Percentiles rank a stretch among this genome's conserved stretches.
Conservation (phyloP, 495 filamentous ascomycete genomes). For the Aspergillus taichungensis region DNA sequence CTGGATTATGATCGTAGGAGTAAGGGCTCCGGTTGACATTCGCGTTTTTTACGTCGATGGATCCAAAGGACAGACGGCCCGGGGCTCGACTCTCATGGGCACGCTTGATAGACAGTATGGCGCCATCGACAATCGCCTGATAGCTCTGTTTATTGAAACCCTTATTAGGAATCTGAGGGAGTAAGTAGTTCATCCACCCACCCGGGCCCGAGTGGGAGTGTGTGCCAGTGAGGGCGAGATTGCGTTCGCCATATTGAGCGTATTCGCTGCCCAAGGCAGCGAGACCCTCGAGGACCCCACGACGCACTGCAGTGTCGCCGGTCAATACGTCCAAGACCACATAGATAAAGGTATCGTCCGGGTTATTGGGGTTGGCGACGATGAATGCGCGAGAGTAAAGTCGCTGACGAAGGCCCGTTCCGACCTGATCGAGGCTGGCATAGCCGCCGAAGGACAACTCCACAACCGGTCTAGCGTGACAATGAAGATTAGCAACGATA, state of each 20-base stretch:
- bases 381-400: conserved; percentile 90
- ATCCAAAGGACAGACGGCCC: conserved; percentile 65
- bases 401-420: conserved; percentile 80
- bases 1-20: conserved; percentile 85
- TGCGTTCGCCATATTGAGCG: conserved; percentile 66
- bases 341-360: conserved; percentile 74
- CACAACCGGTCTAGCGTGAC: conserved; percentile 58
- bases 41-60: conserved; percentile 65
- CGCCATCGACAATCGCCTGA: conserved; percentile 81
- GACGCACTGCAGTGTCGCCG: conserved; percentile 82
- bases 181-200: conserved; percentile 91
- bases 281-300: conserved; percentile 74
- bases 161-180: conserved; percentile 86
- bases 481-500: conserved; percentile 2
- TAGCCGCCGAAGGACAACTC: conserved; percentile 92
- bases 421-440: conserved; percentile 77
- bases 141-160: conserved; percentile 89
- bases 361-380: conserved; percentile 56
- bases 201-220: conserved; percentile 91
- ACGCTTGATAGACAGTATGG: conserved; percentile 67
- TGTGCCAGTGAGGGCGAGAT: conserved; percentile 85
- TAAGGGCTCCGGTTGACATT: conserved; percentile 89
- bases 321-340: conserved; percentile 81
- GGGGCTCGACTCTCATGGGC: conserved; percentile 69
- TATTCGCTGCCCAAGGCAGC: conserved; percentile 58